These are phyloP conservation scores for Malus hybrid DNA, from an alignment of 331 rosid genomes.

Conservation along the genomic window DNA sequence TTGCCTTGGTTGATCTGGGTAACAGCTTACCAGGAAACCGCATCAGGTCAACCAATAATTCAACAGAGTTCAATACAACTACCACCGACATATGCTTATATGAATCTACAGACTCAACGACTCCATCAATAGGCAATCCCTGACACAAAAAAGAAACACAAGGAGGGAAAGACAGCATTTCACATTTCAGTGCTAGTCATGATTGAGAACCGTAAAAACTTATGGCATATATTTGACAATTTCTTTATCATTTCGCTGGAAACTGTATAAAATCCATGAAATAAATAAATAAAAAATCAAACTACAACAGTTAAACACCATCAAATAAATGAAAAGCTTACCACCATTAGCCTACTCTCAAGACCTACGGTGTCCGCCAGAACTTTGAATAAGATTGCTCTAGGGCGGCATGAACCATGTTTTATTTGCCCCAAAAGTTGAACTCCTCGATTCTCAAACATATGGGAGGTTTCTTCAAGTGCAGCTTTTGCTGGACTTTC, in stretches of 20 bases:
- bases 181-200: slow-evolving; percentile 8
- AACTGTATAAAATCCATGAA: neutral
- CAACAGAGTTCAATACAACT: slow-evolving; percentile 77
- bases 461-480: slow-evolving; percentile 68
- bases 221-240: slow-evolving; percentile 4
- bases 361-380: slow-evolving; percentile 93
- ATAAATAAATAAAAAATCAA: neutral
- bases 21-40: slow-evolving; percentile 89
- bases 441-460: slow-evolving; percentile 81
- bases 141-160: slow-evolving; percentile 11
- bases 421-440: slow-evolving; percentile 92
- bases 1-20: slow-evolving; percentile 77
- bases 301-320: slow-evolving; percentile 4
- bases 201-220: neutral
- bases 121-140: slow-evolving; percentile 94
- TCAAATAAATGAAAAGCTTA: slow-evolving; percentile 39
- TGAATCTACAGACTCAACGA: slow-evolving; percentile 67
- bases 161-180: slow-evolving; percentile 13
- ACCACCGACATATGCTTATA: slow-evolving; percentile 89
- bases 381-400: slow-evolving; percentile 90
- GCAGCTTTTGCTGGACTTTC: slow-evolving; percentile 95
- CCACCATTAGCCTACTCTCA: slow-evolving; percentile 88
- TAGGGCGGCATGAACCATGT: slow-evolving; percentile 91
- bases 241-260: neutral
- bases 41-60: slow-evolving; percentile 92